Base-by-base conservation (phyloP, 371 early-diverging fungal species). In the Mortierella sp. region DNA sequence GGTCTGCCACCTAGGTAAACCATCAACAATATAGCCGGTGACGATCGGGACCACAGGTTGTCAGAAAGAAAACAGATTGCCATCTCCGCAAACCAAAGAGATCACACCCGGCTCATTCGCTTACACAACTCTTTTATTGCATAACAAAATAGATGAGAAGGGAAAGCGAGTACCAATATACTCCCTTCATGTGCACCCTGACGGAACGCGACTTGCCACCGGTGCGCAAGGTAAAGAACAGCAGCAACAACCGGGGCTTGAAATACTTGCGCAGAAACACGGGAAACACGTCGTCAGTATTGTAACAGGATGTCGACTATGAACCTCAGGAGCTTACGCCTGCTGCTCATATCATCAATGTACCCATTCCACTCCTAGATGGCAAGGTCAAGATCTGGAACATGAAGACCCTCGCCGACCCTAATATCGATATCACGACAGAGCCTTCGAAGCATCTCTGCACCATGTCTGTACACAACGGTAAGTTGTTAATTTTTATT, bases 361-460 rank as follows among this genome's bases (percentile, higher is more conserved):
- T 24, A 67, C 11, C 55, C 59, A 53, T 50, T 70, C 61, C 75
- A 48, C 34, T 48, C 53, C 28, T 57, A 95, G 97, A 96, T 89
- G 90, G 91, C 61, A 96, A 93, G 74, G 92, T 97, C 71, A 95
- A 93, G 79, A 91, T 98, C 54, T 97, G 98, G 98, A 95, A 92
- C 82, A 90, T 93, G 21, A 89, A 80, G 1, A 91, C 96, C 1
- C 91, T 97, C 14, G 87, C 92, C n/a, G 88, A 93, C 73, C 88
- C 89, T 44, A 77, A 80, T 13, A 88, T 89, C 50, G 93, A 93
- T 77, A 50, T 77, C 14, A 91, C 94, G 77, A 83, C 87, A 19
- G 87, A 89, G 40, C 90, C 90, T 48, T 93, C 93, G 50, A 91
- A 91, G 81, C 93, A 96, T 37, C 89, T 98, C 6, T 93, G 97